Evolutionary conservation across 2,329 filamentous ascomycete species (phyloP), one percentile per base, ranked within the genome.

Genomic region (Cladosporium colombiae): DNA sequence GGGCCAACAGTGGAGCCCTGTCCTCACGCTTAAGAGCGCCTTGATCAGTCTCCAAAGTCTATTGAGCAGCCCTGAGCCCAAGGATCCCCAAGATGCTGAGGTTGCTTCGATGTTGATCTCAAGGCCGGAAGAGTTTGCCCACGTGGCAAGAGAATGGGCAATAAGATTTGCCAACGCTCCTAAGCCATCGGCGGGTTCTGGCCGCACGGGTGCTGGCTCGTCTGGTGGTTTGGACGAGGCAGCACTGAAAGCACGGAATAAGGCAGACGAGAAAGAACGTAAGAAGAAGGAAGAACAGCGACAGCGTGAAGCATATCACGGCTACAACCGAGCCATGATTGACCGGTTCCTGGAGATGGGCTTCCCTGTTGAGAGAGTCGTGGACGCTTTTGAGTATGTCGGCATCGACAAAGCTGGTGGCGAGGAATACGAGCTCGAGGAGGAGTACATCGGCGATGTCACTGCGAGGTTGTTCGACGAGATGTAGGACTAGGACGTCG

Each of bases 11-110:
- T 99, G 95, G 95, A 97, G 94, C 6, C 95, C 95, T 0, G 93
- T 99, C 27, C 86, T 97, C 68, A 99, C 94, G 16, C 94, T 99
- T 78, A 98, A 97, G 81, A 96, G 92, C 23, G 92, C 94, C 44
- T 87, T 99, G 55, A 88, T 99, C 66, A 97, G 93, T 31, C 85
- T 99, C 35, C 93, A 97, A 78, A 94, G 93, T 71, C 88, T 99
- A 21, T 91, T 99, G 74, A 92, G 92, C 80, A 92, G 89, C 21
- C 95, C 95, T 3, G 96, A 99, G 77, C 94, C 95, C 0, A 96
- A 94, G 73, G 95, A 99, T 71, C 95, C 95, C 0, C 95, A 99
- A 81, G 95, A 99, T 74, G 93, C 93, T 46, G 92, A 97, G 78
- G 95, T 98, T 1, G 95, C 95, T 27, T 88, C 86, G 74, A 96